Conservation (phyloP, 1,284 basidiomycete species). For the Agaricales sp. region DNA sequence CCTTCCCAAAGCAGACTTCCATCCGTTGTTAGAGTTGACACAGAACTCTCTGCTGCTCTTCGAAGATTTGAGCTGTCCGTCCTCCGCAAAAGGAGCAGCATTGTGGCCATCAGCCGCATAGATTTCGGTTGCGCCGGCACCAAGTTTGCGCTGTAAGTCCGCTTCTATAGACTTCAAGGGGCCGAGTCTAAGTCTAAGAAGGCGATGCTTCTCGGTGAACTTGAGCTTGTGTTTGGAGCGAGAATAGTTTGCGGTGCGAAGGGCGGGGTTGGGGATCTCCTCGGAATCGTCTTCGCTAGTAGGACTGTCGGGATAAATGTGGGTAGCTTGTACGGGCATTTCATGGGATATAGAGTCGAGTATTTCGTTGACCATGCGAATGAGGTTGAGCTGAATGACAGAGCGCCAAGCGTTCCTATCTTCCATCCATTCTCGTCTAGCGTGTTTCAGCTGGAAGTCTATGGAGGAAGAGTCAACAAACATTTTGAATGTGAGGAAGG, state of each 20-base stretch:
- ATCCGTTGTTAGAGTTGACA: constrained; percentile 47
- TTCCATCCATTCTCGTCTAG: constrained; percentile 53
- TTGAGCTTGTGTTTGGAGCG: constrained; percentile 27
- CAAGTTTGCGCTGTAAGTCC: constrained; percentile 50
- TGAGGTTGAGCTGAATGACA: constrained; percentile 67
- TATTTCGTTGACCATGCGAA: constrained; percentile 54
- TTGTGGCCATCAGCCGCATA: constrained; percentile 24
- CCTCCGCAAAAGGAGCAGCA: constrained; percentile 25
- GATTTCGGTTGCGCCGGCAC: constrained; percentile 42
- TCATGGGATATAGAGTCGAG: constrained; percentile 46
- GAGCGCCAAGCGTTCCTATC: constrained; percentile 62
- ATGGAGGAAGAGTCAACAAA: constrained; percentile 6
- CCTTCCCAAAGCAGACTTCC: constrained; percentile 48
- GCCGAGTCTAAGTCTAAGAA: constrained; percentile 44
- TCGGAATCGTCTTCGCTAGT: constrained; percentile 26
- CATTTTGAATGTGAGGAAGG: not conserved
- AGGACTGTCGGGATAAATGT: constrained; percentile 14
- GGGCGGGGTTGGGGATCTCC: constrained; percentile 18
- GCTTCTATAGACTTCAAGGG: constrained; percentile 46
- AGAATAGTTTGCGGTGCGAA: constrained; percentile 11
- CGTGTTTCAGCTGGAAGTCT: constrained; percentile 68
- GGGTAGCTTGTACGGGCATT: constrained; percentile 29
- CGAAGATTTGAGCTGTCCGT: not conserved
- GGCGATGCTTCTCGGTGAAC: constrained; percentile 52
- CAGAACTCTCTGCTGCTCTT: constrained; percentile 31